A percentile compares a stretch with the other conserved stretches of the same genome.
These are phyloP conservation scores for Pogostemon cablin DNA, from an alignment of 257 asterid species.

Conservation along the genomic window DNA sequence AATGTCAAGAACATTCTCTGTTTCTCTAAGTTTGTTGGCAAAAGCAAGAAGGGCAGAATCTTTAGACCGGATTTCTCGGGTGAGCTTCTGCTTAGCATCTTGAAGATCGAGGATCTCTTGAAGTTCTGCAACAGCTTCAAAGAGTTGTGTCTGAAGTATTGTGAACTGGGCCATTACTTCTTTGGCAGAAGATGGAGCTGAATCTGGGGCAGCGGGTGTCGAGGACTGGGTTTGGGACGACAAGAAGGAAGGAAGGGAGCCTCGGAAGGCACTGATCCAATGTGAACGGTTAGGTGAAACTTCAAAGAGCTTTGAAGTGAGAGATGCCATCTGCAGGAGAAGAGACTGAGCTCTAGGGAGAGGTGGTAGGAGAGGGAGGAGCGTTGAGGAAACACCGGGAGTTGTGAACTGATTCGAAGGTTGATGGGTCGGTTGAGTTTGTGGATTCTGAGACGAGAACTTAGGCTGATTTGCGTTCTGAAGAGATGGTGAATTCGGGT, in stretches of 20 bases:
- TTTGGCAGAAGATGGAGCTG: constrained; percentile 60
- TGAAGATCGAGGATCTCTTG: constrained; percentile 94
- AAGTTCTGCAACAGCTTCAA: constrained; percentile 86
- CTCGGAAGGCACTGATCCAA: constrained; percentile 80
- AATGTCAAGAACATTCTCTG: constrained; percentile 74
- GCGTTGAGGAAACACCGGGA: constrained; percentile 63
- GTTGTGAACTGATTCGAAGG: constrained; percentile 44
- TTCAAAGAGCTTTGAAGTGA: constrained; percentile 77
- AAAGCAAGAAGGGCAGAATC: constrained; percentile 71
- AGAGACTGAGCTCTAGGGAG: constrained; percentile 87
- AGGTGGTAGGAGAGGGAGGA: constrained; percentile 93
- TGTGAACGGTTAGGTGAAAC: constrained; percentile 79
- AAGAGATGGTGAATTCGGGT: constrained; percentile 84
- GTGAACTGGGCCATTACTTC: constrained; percentile 66
- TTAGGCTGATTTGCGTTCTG: constrained; percentile 68
- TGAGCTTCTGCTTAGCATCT: constrained; percentile 72
- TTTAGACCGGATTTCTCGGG: constrained; percentile 61
- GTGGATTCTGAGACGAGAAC: constrained; percentile 58
- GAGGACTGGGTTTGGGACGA: constrained; percentile 58
- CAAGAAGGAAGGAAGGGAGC: constrained; percentile 73
- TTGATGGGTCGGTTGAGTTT: constrained; percentile 56
- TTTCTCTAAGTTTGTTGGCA: constrained; percentile 74
- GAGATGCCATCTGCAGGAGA: constrained; percentile 84
- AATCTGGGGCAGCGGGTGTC: constrained; percentile 45
- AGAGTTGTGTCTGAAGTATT: constrained; percentile 71